Evolutionary conservation across 2,329 filamentous ascomycete species (phyloP).

Genomic region (Sporothrix pseudoabietina): DNA sequence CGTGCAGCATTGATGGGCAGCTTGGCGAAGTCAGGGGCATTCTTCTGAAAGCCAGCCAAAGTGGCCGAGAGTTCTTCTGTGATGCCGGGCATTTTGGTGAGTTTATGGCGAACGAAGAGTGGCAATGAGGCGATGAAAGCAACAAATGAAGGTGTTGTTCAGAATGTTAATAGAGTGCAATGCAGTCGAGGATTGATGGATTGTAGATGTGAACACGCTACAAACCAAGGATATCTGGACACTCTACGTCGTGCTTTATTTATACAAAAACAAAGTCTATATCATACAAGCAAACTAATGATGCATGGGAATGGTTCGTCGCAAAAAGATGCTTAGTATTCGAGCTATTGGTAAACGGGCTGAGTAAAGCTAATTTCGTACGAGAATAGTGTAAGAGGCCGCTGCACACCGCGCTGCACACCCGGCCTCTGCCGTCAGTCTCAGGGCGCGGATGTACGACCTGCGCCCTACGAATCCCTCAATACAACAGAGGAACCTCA

Average conservation of each 20-base stretch:
- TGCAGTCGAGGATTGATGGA: too few relatives aligned
- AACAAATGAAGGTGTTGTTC: background rate
- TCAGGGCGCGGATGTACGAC: background rate
- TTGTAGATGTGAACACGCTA: too few relatives aligned
- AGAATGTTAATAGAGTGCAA: too few relatives aligned
- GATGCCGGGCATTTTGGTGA: constrained; percentile 18
- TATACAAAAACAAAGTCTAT: background rate
- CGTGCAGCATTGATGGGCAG: background rate
- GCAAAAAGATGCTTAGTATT: background rate
- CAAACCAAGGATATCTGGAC: too few relatives aligned
- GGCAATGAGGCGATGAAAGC: background rate
- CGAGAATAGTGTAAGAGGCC: background rate
- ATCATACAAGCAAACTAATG: background rate
- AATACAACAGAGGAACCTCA: background rate
- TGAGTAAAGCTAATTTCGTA: background rate
- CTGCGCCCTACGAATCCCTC: background rate
- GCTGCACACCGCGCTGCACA: too few relatives aligned
- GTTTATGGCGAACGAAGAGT: background rate
- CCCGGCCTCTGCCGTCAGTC: background rate
- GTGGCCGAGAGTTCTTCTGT: constrained; percentile 3
- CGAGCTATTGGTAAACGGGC: background rate
- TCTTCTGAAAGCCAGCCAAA: constrained; percentile 19
- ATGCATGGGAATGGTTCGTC: background rate
- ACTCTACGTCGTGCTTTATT: background rate
- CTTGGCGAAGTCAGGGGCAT: constrained; percentile 26